Base-by-base conservation (phyloP, 495 filamentous ascomycete species). In the Evernia prunastri region DNA sequence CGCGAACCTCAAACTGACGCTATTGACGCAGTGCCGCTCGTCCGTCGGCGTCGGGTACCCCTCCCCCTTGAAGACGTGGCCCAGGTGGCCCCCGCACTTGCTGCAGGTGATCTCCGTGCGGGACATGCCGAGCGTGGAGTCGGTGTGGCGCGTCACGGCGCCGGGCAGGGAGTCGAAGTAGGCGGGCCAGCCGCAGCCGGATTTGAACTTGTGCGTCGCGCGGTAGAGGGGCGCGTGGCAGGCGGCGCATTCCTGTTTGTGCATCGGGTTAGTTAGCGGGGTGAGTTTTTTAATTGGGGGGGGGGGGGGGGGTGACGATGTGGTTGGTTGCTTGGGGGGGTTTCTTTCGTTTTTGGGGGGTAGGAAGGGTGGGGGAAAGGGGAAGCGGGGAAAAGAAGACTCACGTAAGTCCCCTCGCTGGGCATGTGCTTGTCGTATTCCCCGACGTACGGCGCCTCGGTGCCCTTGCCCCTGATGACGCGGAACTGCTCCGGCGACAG, bases 51-150 rank as follows among this genome's bases (percentile, higher is more conserved):
- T 97, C 13, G 80, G 72, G 75, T 86, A 96, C 45, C 92, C 91
- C 75, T 98, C 94, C 11, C 94, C 94, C 80, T 96, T 95, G 72
- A 98, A 98, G 42, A 97, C 92, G 80, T 98, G 94, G 31, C 94
- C 94, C 59, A 98, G 74, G 80, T 98, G 94, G 5, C 94, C 94
- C 7, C 94, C 94, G 70, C 94, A 98, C 75, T 92, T 94, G 60
- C 80, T 81, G 77, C 94, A 98, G 51, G 91, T 86, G 71, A 98
- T 97, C 81, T 98, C 94, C 54, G 85, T 96, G 62, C 94, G 80
- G 68, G 80, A 73, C 90, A 96, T 96, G 36, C 94, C 94, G 61
- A 89, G 83, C 0, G 84, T 78, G 59, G 74, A 78, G 74, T 98
- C 94, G 63, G 83, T 83, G 71, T 92, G 86, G 61, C 92, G 78